Evolutionary conservation across 805 yeast genomes (phyloP), one percentile per base, ranked within the genome.

Genomic region (Babjeviella inositovora): DNA sequence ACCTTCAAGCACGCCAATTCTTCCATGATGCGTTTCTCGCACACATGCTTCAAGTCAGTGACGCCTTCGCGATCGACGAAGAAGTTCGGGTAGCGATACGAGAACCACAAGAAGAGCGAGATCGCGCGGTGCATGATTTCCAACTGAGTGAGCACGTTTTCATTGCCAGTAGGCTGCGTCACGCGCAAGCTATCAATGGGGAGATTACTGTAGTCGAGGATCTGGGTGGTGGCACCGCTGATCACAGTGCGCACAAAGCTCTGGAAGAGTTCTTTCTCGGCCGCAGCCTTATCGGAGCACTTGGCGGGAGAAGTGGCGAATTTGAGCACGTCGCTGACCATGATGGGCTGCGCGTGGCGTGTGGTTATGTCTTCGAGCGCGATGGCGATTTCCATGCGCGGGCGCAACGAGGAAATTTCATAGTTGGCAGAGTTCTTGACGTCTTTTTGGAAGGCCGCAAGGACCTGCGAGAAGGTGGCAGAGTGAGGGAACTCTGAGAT

Each of bases 61-160:
- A 93, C 93, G 22, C 81, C 63, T 28, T 72, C 79, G 9, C 69
- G 55, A 43, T 82, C 94, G 10, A 76, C 64, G 35, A 84, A 80
- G 23, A 69, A 59, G 15, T 74, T 69, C 1, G 96, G 93, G 54
- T 75, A 87, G 37, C 96, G 55, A 42, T 80, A 85, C 25, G 79
- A 62, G 30, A 87, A 54, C 98, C 98, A 87, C 39, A 81, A 52
- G 39, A 68, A 87, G 5, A 79, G 47, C 33, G 71, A 60, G 10
- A 80, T 57, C 21, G 66, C 50, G 32, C 69, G 68, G 47, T 84
- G 93, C 28, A 75, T 50, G 5, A 61, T 58, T 40, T 84, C 96
- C 11, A 72, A 47, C 15, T 41, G 39, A 31, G 34, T 16, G 20
- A 20, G 11, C 7, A 18, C 13, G 11, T 17, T 17, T 15, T 15